Percentiles rank a stretch among this genome's conserved stretches.
phyloP scores from a whole-genome alignment of 2,329 filamentous ascomycete genomes.

The Pestalotiopsis sp. region DNA sequence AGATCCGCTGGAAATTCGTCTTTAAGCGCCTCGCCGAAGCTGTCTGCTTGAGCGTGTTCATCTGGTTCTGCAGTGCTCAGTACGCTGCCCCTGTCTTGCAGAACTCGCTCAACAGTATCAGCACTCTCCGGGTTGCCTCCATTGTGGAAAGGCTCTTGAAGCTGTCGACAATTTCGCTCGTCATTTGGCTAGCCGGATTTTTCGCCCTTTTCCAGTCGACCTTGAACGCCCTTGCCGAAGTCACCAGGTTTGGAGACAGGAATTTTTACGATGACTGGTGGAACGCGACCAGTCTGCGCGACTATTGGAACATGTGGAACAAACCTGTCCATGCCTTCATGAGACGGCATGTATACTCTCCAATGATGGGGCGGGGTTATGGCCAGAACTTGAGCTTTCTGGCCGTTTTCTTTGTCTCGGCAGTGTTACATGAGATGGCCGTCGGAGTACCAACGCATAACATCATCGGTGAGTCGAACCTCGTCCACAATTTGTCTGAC shows the following conservation, averaged over 20 bases:
- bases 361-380: conserved; percentile 83
- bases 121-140: conserved; percentile 75
- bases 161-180: conserved; percentile 89
- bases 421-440: conserved; percentile 86
- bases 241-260: conserved; percentile 87
- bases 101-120: conserved; percentile 89
- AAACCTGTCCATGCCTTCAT: conserved; percentile 97
- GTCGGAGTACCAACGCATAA: conserved; percentile 96
- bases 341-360: conserved; percentile 90
- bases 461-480: conserved; percentile 67
- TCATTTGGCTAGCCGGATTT: conserved; percentile 98
- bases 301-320: conserved; percentile 97
- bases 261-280: conserved; percentile 99
- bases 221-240: conserved; percentile 87
- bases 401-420: conserved; percentile 86
- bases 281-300: conserved; percentile 85
- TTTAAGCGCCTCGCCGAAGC: conserved; percentile 80
- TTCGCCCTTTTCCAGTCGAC: conserved; percentile 95
- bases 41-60: conserved; percentile 78
- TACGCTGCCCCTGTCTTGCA: conserved; percentile 89
- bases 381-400: conserved; percentile 71
- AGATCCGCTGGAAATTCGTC: conserved; percentile 87
- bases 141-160: conserved; percentile 93
- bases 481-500: background rate
- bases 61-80: conserved; percentile 94